Conservation (phyloP, 2,329 filamentous ascomycete species). For the Atkinsonella hypoxylon region DNA sequence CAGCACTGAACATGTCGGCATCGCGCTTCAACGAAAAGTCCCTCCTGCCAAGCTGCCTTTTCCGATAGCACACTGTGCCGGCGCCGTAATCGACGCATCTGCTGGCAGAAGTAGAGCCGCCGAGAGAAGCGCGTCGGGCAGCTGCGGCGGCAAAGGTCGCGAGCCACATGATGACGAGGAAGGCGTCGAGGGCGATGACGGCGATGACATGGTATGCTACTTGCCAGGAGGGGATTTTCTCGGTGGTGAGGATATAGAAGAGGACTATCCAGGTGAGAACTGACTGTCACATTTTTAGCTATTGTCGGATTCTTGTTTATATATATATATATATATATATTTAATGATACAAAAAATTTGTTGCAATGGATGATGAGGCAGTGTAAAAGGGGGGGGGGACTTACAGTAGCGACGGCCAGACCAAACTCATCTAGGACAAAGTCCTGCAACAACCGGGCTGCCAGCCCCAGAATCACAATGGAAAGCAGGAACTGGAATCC, state of each 20-base stretch:
- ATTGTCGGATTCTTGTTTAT: constrained; percentile 4
- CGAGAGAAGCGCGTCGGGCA: constrained; percentile 25
- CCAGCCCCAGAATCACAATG: constrained; percentile 30
- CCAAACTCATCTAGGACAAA: constrained; percentile 27
- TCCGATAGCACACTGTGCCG: constrained; percentile 24
- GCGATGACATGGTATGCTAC: constrained; percentile 31
- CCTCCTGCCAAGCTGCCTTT: constrained; percentile 15
- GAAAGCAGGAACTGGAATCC: constrained; percentile 29
- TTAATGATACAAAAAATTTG: too few relatives aligned
- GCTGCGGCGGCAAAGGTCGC: constrained; percentile 30
- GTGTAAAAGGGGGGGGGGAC: constrained; percentile 7
- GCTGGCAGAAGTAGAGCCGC: constrained; percentile 17
- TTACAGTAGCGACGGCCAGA: constrained; percentile 29
- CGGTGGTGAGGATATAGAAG: constrained; percentile 28
- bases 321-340: too few relatives aligned
- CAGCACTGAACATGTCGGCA: constrained; percentile 23
- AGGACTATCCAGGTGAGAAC: constrained; percentile 34
- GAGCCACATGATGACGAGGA: constrained; percentile 36
- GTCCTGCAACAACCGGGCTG: constrained; percentile 28
- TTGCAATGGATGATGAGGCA: not conserved
- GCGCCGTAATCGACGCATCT: constrained; percentile 26
- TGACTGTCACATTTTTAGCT: constrained; percentile 16
- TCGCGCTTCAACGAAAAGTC: constrained; percentile 23
- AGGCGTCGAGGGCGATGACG: constrained; percentile 29
- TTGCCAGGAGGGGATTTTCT: constrained; percentile 24